Percentiles rank a stretch among this genome's conserved stretches.
phyloP scores from a whole-genome alignment of 176 grass and related monocot genomes.

The Elymus sibiricus region DNA sequence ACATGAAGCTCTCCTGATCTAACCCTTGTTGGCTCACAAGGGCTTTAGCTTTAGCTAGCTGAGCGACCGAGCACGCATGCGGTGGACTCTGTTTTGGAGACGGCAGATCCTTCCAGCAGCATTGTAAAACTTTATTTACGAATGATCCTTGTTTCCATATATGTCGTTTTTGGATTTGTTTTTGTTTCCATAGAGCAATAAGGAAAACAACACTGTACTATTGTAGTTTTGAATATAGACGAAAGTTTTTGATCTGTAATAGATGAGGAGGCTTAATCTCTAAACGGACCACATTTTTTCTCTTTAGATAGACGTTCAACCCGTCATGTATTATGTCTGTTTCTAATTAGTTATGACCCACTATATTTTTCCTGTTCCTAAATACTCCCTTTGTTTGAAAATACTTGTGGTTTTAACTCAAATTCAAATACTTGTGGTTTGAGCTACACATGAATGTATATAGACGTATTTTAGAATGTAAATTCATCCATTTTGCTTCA shows the following conservation, averaged over 20 bases:
- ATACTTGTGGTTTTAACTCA: too few species aligned
- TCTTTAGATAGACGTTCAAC: background rate
- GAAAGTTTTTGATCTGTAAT: background rate
- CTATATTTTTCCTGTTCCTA: too few species aligned
- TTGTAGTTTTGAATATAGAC: conserved; percentile 15
- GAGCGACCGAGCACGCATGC: background rate
- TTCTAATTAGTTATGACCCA: too few species aligned
- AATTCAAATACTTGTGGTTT: too few species aligned
- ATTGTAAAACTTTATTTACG: conserved; percentile 11
- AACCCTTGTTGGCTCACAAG: background rate
- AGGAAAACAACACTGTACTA: background rate
- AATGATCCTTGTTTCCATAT: background rate
- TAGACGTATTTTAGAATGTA: too few species aligned
- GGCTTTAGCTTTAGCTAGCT: conserved; percentile 16
- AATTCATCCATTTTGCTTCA: too few species aligned
- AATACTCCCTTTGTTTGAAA: too few species aligned
- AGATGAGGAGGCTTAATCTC: background rate
- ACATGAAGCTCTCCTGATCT: conserved; percentile 69
- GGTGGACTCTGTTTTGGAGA: background rate
- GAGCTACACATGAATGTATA: too few species aligned
- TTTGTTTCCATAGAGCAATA: background rate
- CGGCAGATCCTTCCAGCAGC: background rate
- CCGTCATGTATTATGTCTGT: too few species aligned
- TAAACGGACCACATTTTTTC: background rate
- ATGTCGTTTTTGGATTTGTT: background rate